Evolutionary conservation across 352 stramenopile species (phyloP).

Genomic region (Lagenidium giganteum): DNA sequence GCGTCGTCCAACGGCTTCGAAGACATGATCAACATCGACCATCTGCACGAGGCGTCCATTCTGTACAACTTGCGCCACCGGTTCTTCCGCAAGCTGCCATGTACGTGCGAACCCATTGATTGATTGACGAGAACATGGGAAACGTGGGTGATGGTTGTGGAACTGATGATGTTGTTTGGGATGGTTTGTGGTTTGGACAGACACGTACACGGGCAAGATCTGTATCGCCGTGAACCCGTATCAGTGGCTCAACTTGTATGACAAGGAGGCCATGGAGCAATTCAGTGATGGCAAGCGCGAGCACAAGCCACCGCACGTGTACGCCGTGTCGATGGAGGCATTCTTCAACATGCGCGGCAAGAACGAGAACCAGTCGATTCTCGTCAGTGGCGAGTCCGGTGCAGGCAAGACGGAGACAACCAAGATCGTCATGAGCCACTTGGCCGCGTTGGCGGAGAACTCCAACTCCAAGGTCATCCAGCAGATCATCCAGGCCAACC

Average conservation of each 20-base stretch:
- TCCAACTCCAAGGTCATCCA: constrained; percentile 84
- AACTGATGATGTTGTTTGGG: too few relatives aligned
- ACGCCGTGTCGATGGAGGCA: constrained; percentile 72
- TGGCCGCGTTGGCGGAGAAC: constrained; percentile 72
- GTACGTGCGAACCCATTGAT: constrained; percentile 19
- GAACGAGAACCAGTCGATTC: constrained; percentile 88
- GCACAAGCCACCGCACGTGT: constrained; percentile 75
- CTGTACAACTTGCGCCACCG: constrained; percentile 65
- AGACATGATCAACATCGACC: constrained; percentile 78
- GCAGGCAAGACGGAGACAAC: constrained; percentile 95
- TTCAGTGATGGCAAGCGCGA: constrained; percentile 65
- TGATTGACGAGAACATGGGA: too few relatives aligned
- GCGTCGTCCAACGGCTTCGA: constrained; percentile 43
- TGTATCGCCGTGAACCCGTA: constrained; percentile 83
- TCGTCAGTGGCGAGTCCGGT: constrained; percentile 91
- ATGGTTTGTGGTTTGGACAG: constrained; percentile 20
- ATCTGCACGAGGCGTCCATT: constrained; percentile 76
- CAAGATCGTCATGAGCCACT: constrained; percentile 92
- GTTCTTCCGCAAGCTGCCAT: constrained; percentile 69
- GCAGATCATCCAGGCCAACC: constrained; percentile 92
- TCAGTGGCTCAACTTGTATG: constrained; percentile 73
- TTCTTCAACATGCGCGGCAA: constrained; percentile 71
- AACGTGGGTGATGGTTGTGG: too few relatives aligned
- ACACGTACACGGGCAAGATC: constrained; percentile 79
- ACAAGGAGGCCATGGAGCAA: constrained; percentile 43